Percentiles rank a stretch among this genome's conserved stretches.
Conservation (phyloP, 345 rosid genomes). For the Cardamine occulta region DNA sequence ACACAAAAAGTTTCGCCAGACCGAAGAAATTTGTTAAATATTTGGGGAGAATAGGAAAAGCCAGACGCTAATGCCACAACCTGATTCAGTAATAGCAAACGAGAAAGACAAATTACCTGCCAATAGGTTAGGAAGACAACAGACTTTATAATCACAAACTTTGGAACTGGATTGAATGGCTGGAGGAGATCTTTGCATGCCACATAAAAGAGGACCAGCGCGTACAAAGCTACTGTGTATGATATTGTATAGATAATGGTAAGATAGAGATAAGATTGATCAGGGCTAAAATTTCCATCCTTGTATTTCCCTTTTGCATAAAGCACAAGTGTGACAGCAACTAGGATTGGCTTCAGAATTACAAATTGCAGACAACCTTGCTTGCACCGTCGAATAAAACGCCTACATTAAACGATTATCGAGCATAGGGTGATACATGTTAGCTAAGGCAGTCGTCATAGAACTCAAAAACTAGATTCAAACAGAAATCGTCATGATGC, state of each 20-base stretch:
- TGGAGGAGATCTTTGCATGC: slow-evolving; percentile 98
- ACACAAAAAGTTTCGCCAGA: slow-evolving; percentile 25
- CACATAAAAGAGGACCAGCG: slow-evolving; percentile 81
- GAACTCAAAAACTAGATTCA: background rate
- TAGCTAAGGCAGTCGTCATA: slow-evolving; percentile 20
- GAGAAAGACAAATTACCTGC: slow-evolving; percentile 65
- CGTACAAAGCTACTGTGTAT: slow-evolving; percentile 88
- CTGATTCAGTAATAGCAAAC: background rate
- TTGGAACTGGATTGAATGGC: slow-evolving; percentile 99
- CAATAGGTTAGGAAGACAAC: slow-evolving; percentile 97
- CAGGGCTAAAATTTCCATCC: slow-evolving; percentile 96
- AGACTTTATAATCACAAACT: slow-evolving; percentile 91
- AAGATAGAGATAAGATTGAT: slow-evolving; percentile 84
- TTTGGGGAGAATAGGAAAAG: slow-evolving; percentile 6
- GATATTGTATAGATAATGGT: slow-evolving; percentile 92
- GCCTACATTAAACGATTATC: slow-evolving; percentile 52
- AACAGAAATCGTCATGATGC: background rate
- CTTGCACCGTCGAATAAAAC: slow-evolving; percentile 95
- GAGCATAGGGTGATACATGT: slow-evolving; percentile 16
- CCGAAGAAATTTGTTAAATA: background rate
- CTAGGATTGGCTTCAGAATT: slow-evolving; percentile 90
- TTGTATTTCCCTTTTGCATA: slow-evolving; percentile 94
- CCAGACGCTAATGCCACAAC: background rate
- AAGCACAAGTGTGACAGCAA: slow-evolving; percentile 82
- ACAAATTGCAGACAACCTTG: slow-evolving; percentile 99